Percentiles rank a stretch among this genome's conserved stretches.
These are phyloP conservation scores for Colletotrichum limetticola DNA, from an alignment of 2,329 filamentous ascomycete species.

Conservation along the genomic window DNA sequence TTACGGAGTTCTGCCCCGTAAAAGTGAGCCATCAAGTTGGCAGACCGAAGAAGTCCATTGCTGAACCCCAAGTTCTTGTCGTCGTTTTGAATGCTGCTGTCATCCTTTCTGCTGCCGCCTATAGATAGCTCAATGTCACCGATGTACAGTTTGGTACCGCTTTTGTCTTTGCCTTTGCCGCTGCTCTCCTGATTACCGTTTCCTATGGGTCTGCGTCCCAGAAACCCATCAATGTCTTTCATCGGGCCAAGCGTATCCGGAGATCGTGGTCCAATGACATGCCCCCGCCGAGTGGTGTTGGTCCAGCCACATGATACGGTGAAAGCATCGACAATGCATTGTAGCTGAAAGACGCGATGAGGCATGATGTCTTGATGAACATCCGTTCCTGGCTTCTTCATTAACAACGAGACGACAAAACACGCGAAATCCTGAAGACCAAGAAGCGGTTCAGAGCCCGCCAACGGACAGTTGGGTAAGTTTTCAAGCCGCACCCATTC, in stretches of 20 bases:
- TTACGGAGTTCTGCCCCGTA: not conserved
- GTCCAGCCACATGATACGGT: conserved; percentile 57
- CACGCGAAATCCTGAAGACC: conserved; percentile 59
- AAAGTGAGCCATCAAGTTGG: not conserved
- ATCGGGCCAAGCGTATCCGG: conserved; percentile 47
- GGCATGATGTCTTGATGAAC: conserved; percentile 54
- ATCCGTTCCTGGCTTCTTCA: conserved; percentile 53
- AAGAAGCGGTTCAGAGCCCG: conserved; percentile 47
- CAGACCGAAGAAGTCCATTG: not conserved
- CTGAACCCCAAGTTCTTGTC: too few relatives aligned
- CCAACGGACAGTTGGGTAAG: not conserved
- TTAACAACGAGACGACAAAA: conserved; percentile 54
- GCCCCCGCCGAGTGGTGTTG: conserved; percentile 43
- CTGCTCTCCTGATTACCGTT: not conserved
- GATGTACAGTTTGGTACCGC: not conserved
- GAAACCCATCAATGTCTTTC: conserved; percentile 55
- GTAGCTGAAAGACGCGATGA: conserved; percentile 60
- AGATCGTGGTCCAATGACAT: conserved; percentile 47
- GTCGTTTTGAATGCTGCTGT: too few relatives aligned
- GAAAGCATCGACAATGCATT: conserved; percentile 61
- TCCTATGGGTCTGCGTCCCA: conserved; percentile 48
- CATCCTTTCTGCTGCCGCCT: too few relatives aligned
- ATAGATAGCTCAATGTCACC: too few relatives aligned
- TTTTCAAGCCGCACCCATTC: conserved; percentile 41
- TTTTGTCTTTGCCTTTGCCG: not conserved